Conservation (phyloP, 176 grass and related monocot species). For the Cymbopogon citratus region DNA sequence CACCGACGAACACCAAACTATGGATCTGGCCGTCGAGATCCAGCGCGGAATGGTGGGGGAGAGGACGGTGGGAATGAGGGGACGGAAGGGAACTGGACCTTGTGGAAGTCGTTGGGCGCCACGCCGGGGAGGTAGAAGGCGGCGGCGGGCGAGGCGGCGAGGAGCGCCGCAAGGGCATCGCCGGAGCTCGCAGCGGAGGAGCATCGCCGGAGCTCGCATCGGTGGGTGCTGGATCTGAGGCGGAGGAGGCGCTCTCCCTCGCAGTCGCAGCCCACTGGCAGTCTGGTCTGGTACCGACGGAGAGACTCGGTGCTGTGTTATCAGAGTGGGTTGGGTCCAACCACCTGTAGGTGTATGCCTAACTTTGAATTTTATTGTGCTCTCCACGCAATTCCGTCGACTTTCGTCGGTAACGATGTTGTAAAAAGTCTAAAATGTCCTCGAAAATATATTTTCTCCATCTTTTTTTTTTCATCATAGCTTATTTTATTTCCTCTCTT, state of each 20-base stretch:
- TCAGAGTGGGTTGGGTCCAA: too few relatives aligned
- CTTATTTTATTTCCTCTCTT: too few relatives aligned
- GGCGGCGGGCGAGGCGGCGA: neutral
- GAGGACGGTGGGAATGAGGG: too few relatives aligned
- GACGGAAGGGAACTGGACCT: neutral
- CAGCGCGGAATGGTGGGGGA: neutral
- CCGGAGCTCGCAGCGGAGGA: conserved; percentile 24
- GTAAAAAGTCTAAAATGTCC: too few relatives aligned
- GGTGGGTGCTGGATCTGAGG: neutral
- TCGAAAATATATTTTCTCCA: too few relatives aligned
- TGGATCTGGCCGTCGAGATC: conserved; percentile 10
- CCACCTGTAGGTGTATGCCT: too few relatives aligned
- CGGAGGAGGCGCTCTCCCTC: neutral
- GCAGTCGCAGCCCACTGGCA: neutral
- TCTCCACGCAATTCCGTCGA: too few relatives aligned
- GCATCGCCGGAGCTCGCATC: conserved; percentile 16
- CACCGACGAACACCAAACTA: neutral
- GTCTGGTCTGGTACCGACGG: neutral
- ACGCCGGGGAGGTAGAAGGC: conserved; percentile 40
- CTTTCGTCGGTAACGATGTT: too few relatives aligned
- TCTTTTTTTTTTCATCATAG: too few relatives aligned
- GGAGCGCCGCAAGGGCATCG: neutral
- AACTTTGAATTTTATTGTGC: too few relatives aligned
- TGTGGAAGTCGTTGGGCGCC: conserved; percentile 33
- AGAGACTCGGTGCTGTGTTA: neutral